Evolutionary conservation across 148 eudicot genomes (phyloP).

Genomic region (Fallopia convolvulus): DNA sequence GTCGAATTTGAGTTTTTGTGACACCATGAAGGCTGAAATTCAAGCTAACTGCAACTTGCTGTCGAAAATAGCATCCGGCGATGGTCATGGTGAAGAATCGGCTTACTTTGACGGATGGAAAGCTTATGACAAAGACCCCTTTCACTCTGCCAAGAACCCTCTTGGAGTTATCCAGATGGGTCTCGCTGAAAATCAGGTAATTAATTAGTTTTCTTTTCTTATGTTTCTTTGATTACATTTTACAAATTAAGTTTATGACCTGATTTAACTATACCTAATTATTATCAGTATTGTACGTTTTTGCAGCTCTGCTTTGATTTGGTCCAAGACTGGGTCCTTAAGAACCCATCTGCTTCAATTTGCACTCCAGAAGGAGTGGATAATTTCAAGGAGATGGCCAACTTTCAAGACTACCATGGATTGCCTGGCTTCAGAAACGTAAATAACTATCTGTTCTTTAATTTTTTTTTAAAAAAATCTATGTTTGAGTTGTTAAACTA

Average conservation of each 20-base stretch:
- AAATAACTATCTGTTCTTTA: not conserved
- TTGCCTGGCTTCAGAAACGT: conserved; percentile 69
- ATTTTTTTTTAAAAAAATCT: not conserved
- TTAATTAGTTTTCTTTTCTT: not conserved
- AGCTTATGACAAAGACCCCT: conserved; percentile 43
- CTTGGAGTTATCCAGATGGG: conserved; percentile 53
- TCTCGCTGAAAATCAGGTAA: conserved; percentile 46
- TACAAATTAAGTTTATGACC: not conserved
- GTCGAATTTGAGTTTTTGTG: not conserved
- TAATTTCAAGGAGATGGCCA: conserved; percentile 54
- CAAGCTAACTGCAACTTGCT: conserved; percentile 14
- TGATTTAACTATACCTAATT: not conserved
- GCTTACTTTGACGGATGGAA: conserved; percentile 53
- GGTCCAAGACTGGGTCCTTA: conserved; percentile 58
- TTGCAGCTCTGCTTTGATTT: conserved; percentile 53
- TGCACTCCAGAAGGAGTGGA: conserved; percentile 51
- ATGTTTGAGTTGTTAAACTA: not conserved
- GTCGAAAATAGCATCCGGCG: conserved; percentile 35
- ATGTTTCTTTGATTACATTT: not conserved
- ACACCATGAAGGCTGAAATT: not conserved
- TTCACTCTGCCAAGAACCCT: conserved; percentile 28
- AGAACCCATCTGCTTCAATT: conserved; percentile 66
- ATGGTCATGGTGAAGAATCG: conserved; percentile 45
- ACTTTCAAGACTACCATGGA: conserved; percentile 80
- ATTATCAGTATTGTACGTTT: not conserved